These are phyloP conservation scores for Coniella lustricola DNA, from an alignment of 2,329 filamentous ascomycete species.

Conservation along the genomic window DNA sequence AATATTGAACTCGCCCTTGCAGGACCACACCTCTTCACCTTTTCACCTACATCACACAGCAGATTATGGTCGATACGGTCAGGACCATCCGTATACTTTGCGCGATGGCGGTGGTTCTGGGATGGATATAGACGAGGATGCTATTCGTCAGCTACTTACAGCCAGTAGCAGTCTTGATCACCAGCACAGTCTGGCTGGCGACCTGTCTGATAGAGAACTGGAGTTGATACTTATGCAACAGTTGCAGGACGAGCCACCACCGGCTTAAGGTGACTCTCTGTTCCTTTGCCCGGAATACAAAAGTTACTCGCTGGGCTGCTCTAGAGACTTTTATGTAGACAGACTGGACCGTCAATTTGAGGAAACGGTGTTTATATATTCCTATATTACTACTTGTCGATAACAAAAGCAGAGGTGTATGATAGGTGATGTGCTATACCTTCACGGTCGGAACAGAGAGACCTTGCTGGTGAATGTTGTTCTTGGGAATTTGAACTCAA, in stretches of 20 bases:
- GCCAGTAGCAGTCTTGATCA: conserved; percentile 25
- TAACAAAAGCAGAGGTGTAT: too few relatives aligned
- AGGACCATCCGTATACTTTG: conserved; percentile 22
- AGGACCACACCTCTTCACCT: conserved; percentile 20
- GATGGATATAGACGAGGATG: conserved; percentile 35
- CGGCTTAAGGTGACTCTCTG: conserved; percentile 7
- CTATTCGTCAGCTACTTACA: conserved; percentile 47
- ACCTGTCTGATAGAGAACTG: conserved; percentile 39
- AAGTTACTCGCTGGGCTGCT: too few relatives aligned
- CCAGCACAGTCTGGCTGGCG: conserved; percentile 17
- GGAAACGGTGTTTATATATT: too few relatives aligned
- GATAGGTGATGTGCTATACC: too few relatives aligned
- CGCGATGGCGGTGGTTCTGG: conserved; percentile 28
- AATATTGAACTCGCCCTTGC: conserved; percentile 41
- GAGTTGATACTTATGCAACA: conserved; percentile 44
- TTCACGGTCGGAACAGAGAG: too few relatives aligned
- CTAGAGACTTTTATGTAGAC: too few relatives aligned
- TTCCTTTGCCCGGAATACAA: too few relatives aligned
- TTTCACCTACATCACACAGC: conserved; percentile 20
- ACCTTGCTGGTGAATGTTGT: too few relatives aligned
- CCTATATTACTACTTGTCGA: too few relatives aligned
- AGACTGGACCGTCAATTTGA: too few relatives aligned
- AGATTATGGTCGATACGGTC: conserved; percentile 23
- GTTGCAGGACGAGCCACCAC: conserved; percentile 22
- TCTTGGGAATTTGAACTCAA: too few relatives aligned